A percentile compares a stretch with the other conserved stretches of the same genome.
Evolutionary conservation across 73 alveolate species (phyloP).

Genomic region (Tetrahymena elliotti): DNA sequence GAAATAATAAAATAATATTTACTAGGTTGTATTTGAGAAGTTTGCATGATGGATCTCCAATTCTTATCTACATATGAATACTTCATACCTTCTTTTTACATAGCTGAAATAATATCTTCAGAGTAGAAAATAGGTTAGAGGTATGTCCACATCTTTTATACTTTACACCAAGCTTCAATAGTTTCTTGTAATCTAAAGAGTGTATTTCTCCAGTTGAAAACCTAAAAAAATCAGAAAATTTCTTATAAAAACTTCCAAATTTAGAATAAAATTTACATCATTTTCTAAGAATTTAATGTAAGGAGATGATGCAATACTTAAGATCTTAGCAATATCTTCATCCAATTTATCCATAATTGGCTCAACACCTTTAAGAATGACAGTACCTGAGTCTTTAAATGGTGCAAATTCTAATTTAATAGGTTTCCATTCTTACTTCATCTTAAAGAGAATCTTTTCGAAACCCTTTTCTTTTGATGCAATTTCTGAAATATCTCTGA

Average conservation of each 20-base stretch:
- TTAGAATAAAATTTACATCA: neutral
- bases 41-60: conserved; percentile 76
- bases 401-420: conserved; percentile 72
- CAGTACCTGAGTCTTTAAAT: conserved; percentile 77
- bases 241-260: neutral
- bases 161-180: conserved; percentile 90
- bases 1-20: neutral
- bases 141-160: conserved; percentile 84
- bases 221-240: conserved; percentile 22
- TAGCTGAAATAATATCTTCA: conserved; percentile 82
- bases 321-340: conserved; percentile 78
- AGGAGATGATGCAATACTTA: conserved; percentile 83
- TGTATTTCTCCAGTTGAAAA: conserved; percentile 71
- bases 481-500: conserved; percentile 75
- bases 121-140: conserved; percentile 87
- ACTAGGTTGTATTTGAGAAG: conserved; percentile 64
- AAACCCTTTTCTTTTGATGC: conserved; percentile 86
- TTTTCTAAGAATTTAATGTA: conserved; percentile 75
- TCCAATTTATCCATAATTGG: conserved; percentile 86
- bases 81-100: conserved; percentile 83
- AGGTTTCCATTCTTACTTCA: conserved; percentile 84
- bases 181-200: conserved; percentile 80
- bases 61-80: conserved; percentile 76
- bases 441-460: conserved; percentile 73
- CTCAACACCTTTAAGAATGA: conserved; percentile 77